These are phyloP conservation scores for Austroboletus eburneus DNA, from an alignment of 768 basidiomycete genomes.

Conservation along the genomic window DNA sequence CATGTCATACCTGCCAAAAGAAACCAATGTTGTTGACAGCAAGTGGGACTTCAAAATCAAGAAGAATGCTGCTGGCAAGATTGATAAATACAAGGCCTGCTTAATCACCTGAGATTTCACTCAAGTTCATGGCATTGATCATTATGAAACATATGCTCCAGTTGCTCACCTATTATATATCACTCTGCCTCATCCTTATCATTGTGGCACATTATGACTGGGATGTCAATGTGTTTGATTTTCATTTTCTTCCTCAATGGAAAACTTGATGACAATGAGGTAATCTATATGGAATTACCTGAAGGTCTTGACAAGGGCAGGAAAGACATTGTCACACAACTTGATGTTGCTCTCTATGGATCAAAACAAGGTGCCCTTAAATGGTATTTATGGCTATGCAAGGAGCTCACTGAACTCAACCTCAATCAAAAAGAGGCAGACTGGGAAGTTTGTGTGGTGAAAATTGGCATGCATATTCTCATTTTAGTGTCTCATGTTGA, in stretches of 20 bases:
- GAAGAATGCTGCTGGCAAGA: conserved; percentile 30
- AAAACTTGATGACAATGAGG: no score
- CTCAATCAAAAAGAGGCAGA: neutral
- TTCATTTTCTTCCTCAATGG: no score
- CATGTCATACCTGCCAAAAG: neutral
- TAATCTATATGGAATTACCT: no score
- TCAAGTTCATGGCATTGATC: neutral
- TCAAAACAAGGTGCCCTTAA: conserved; percentile 7
- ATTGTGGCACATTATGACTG: neutral
- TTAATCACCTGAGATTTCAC: neutral
- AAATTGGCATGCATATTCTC: neutral
- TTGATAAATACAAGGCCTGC: conserved; percentile 18
- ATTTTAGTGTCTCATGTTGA: conserved; percentile 2
- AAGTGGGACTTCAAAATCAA: conserved; percentile 45
- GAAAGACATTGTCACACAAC: conserved; percentile 14
- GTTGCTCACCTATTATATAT: neutral
- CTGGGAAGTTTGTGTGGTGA: conserved; percentile 1
- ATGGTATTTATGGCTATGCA: conserved; percentile 3
- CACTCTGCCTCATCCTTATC: neutral
- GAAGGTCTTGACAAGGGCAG: no score
- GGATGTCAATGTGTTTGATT: neutral
- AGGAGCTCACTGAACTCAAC: neutral
- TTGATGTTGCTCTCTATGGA: conserved; percentile 2
- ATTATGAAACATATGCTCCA: neutral
- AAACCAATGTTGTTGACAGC: conserved; percentile 8